A percentile compares a stretch with the other conserved stretches of the same genome.
These are phyloP conservation scores for Cantharellus anzutake DNA, from an alignment of 768 basidiomycete genomes.

Conservation along the genomic window DNA sequence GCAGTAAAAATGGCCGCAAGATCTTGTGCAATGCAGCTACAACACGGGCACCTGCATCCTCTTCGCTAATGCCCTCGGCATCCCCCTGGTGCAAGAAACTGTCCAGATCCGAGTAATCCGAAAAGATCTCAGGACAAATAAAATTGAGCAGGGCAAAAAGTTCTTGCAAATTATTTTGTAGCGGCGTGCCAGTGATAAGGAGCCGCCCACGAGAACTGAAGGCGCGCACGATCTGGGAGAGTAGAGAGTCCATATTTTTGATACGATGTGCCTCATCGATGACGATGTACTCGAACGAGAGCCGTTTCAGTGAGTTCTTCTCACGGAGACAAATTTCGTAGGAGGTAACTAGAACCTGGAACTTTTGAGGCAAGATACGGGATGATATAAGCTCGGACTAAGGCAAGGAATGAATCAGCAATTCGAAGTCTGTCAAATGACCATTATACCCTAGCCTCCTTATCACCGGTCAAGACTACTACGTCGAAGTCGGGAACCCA, in stretches of 20 bases:
- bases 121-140: constrained; percentile 92
- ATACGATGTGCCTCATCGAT: constrained; percentile 99
- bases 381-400: constrained; percentile 54
- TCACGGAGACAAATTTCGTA: constrained; percentile 97
- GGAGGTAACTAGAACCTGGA: constrained; percentile 87
- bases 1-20: constrained; percentile 78
- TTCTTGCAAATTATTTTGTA: constrained; percentile 95
- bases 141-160: constrained; percentile 85
- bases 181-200: constrained; percentile 89
- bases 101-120: constrained; percentile 78
- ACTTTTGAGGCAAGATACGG: constrained; percentile 67
- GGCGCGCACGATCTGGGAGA: constrained; percentile 82
- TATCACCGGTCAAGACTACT: constrained; percentile 64
- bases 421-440: background rate
- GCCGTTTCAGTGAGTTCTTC: constrained; percentile 79
- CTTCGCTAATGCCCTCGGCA: constrained; percentile 38
- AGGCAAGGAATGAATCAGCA: background rate
- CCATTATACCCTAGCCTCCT: constrained; percentile 54
- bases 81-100: constrained; percentile 86
- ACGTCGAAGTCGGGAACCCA: constrained; percentile 86
- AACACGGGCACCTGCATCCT: constrained; percentile 76
- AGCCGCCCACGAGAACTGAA: constrained; percentile 79
- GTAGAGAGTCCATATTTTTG: constrained; percentile 94
- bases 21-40: constrained; percentile 97
- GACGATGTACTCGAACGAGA: constrained; percentile 92